Percentiles rank a stretch among this genome's conserved stretches.
Evolutionary conservation across 202 grass and related monocot species (phyloP).

Genomic region (Carex sylvatica): DNA sequence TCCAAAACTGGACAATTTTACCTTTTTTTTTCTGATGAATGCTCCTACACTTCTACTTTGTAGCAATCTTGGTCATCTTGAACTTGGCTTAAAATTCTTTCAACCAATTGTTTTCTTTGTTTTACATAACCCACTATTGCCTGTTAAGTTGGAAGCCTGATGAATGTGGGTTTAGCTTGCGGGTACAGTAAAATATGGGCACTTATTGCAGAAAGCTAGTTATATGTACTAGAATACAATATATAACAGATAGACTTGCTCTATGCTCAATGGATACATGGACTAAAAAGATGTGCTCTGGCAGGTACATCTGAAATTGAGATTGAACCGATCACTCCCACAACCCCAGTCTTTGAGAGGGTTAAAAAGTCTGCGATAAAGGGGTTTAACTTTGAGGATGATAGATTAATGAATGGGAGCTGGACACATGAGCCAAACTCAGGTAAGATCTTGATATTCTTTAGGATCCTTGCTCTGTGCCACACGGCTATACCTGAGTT

Average conservation of each 20-base stretch:
- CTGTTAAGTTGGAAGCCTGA: neutral
- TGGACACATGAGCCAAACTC: slow-evolving; percentile 80
- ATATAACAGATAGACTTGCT: neutral
- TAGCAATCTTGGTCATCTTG: neutral
- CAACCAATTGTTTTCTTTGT: neutral
- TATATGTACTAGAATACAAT: neutral
- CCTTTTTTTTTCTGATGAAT: neutral
- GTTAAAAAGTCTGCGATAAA: slow-evolving; percentile 57
- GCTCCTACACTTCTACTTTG: neutral
- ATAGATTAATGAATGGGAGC: slow-evolving; percentile 79
- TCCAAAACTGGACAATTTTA: neutral
- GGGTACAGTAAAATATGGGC: neutral
- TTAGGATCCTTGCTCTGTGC: slow-evolving; percentile 86
- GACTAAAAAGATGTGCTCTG: neutral
- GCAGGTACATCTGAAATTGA: slow-evolving; percentile 33
- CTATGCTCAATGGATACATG: neutral
- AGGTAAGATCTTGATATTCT: slow-evolving; percentile 57
- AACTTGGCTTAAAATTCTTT: neutral
- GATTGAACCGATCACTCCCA: slow-evolving; percentile 3
- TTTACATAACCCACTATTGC: neutral
- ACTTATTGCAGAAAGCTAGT: neutral
- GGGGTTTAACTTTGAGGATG: slow-evolving; percentile 90
- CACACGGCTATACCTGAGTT: slow-evolving; percentile 86
- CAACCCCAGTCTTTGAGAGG: slow-evolving; percentile 34
- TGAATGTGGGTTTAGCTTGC: neutral